Evolutionary conservation across 75 land plant species (phyloP), one percentile per base, ranked within the genome.

Genomic region (Isoetes taiwanensis): DNA sequence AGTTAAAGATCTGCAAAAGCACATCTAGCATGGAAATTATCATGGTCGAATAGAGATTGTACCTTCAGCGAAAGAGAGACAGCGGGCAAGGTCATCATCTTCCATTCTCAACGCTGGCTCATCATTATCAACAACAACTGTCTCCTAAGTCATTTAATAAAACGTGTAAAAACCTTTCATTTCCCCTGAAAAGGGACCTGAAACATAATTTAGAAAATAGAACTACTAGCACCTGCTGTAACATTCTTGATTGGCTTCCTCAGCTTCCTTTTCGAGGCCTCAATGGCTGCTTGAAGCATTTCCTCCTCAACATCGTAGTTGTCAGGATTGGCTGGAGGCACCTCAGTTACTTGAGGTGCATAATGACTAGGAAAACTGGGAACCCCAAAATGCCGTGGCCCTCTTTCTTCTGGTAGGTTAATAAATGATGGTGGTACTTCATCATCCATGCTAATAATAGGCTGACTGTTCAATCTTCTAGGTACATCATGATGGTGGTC

Each of bases 261-360:
- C 77, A 61, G 70, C 76, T 25, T 88, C 95, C 59, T 52, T 62
- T 78, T 78, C 25, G 95, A 88, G 58, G 95, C 95, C 57, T 88
- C 95, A 70, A 88, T 84, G 9, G 90, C 95, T 43, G 90, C 90
- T 46, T 28, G 69, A 31, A 88, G 30, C 94, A 87, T 87, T 64
- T 87, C 72, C 59, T 84, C 89, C 64, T 87, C 85, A 25, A 87
- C 64, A 54, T 78, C 84, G 64, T 63, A 62, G 11, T 41, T 62
- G 33, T 70, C 74, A 24, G 69, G 73, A 46, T 41, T 56, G 3
- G 25, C 62, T 2, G 21, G 32, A 42, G 69, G 29, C 19, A 55
- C 60, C 29, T 56, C 48, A 14, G 43, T 33, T 1, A 41, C 20
- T 5, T 9, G 55, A 19, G 43, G 43, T 23, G 54, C 54, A 62